phyloP scores from a whole-genome alignment of 23 red algal species.

The Pyropia yezoensis region DNA sequence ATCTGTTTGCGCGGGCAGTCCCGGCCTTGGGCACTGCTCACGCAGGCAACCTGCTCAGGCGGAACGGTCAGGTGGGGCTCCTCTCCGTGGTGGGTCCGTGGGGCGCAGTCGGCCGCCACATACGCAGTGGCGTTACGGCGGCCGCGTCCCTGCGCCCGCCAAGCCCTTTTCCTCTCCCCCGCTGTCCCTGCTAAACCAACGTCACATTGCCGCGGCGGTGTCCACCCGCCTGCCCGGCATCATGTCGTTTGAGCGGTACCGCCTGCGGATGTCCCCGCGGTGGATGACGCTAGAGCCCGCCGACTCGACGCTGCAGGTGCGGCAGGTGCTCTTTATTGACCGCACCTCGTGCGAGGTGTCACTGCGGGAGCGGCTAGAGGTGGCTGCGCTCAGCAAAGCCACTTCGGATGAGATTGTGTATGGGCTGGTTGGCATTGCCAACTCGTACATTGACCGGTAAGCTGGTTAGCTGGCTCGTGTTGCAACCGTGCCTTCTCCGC shows the following conservation, averaged over 20 bases:
- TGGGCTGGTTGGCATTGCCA: conserved; percentile 40
- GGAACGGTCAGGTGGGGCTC: too few relatives aligned
- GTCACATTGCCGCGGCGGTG: neutral
- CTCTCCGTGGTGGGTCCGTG: too few relatives aligned
- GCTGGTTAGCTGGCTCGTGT: too few relatives aligned
- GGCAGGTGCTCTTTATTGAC: conserved; percentile 50
- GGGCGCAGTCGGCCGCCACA: too few relatives aligned
- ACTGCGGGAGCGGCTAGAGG: conserved; percentile 27
- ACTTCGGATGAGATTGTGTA: conserved; percentile 33
- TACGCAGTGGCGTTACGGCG: too few relatives aligned
- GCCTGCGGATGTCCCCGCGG: conserved; percentile 46
- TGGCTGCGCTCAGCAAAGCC: conserved; percentile 34
- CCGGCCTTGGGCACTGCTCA: too few relatives aligned
- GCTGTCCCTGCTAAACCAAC: too few relatives aligned
- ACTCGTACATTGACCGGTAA: conserved; percentile 23
- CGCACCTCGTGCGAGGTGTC: conserved; percentile 26
- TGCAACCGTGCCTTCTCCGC: too few relatives aligned
- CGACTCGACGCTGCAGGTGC: conserved; percentile 4
- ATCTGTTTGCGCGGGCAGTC: too few relatives aligned
- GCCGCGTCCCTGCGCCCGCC: too few relatives aligned
- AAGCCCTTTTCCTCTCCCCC: too few relatives aligned
- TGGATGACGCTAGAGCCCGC: conserved; percentile 62
- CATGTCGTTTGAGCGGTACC: conserved; percentile 41
- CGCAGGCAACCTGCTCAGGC: too few relatives aligned
- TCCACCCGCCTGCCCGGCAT: conserved; percentile 1